Percentiles rank a stretch among this genome's conserved stretches.
These are phyloP conservation scores for Picea sitchensis DNA, from an alignment of 75 land plant species.

Conservation along the genomic window DNA sequence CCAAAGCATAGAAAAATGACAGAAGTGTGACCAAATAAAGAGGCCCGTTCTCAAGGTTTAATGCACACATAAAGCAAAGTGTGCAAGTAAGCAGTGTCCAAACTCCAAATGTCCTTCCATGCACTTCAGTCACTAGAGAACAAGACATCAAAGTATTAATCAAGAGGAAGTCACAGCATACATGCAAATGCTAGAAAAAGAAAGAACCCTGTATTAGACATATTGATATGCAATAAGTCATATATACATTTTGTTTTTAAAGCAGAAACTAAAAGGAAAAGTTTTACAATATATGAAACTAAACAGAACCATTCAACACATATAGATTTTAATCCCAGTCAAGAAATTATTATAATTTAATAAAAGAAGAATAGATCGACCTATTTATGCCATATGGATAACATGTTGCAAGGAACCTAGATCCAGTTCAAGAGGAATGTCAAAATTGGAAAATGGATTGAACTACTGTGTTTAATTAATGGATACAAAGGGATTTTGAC, in stretches of 20 bases:
- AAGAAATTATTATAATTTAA: background rate
- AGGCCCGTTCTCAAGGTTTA: constrained; percentile 76
- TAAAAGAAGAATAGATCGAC: background rate
- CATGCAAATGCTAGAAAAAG: background rate
- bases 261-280: background rate
- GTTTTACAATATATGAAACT: background rate
- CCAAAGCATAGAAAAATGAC: constrained; percentile 88
- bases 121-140: constrained; percentile 86
- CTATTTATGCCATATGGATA: background rate
- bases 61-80: constrained; percentile 86
- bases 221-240: background rate
- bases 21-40: constrained; percentile 78
- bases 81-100: constrained; percentile 97
- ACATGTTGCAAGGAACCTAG: background rate
- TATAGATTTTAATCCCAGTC: background rate
- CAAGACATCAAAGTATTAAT: constrained; percentile 2
- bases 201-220: background rate
- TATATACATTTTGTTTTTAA: background rate
- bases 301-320: background rate
- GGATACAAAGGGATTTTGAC: background rate
- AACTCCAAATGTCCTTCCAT: constrained; percentile 96
- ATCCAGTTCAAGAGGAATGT: background rate
- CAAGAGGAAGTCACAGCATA: background rate
- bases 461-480: background rate
- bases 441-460: background rate